These are phyloP conservation scores for Candida frijolesensis DNA, from an alignment of 1,139 yeast genomes.

Conservation along the genomic window DNA sequence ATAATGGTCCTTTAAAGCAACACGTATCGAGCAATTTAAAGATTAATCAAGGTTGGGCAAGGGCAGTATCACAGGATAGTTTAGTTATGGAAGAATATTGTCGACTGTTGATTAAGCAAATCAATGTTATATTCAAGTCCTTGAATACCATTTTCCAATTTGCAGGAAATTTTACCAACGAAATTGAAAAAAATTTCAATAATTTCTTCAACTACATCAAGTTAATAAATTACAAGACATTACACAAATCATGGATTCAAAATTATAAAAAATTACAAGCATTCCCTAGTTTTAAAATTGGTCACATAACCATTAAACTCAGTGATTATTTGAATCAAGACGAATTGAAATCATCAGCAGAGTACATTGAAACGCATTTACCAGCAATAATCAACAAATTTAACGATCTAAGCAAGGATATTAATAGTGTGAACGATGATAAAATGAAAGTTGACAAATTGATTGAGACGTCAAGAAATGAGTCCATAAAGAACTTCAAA, in stretches of 20 bases:
- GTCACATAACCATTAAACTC: conserved; percentile 18
- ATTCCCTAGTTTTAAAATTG: conserved; percentile 30
- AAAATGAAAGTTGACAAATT: conserved; percentile 31
- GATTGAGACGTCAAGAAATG: conserved; percentile 37
- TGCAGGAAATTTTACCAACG: conserved; percentile 51
- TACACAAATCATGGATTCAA: conserved; percentile 50
- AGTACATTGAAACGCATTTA: conserved; percentile 25
- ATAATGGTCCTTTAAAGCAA: conserved; percentile 17
- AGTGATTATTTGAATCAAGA: conserved; percentile 30
- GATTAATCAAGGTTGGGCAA: conserved; percentile 31
- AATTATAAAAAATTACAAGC: conserved; percentile 42
- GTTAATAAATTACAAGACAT: conserved; percentile 48
- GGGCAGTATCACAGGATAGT: conserved; percentile 24
- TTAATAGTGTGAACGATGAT: conserved; percentile 29
- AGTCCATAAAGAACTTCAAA: conserved; percentile 37
- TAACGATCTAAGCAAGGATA: conserved; percentile 40
- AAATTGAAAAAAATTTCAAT: conserved; percentile 54
- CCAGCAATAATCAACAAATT: conserved; percentile 37
- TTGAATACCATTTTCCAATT: conserved; percentile 61
- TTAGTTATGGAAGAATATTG: conserved; percentile 22
- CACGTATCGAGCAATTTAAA: conserved; percentile 26
- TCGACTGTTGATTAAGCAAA: conserved; percentile 25
- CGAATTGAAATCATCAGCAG: conserved; percentile 26
- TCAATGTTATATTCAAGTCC: conserved; percentile 51
- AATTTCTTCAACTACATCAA: conserved; percentile 50